A percentile compares a stretch with the other conserved stretches of the same genome.
Conservation (phyloP, 1,284 basidiomycete species). For the Phellopilus nigrolimitatus region DNA sequence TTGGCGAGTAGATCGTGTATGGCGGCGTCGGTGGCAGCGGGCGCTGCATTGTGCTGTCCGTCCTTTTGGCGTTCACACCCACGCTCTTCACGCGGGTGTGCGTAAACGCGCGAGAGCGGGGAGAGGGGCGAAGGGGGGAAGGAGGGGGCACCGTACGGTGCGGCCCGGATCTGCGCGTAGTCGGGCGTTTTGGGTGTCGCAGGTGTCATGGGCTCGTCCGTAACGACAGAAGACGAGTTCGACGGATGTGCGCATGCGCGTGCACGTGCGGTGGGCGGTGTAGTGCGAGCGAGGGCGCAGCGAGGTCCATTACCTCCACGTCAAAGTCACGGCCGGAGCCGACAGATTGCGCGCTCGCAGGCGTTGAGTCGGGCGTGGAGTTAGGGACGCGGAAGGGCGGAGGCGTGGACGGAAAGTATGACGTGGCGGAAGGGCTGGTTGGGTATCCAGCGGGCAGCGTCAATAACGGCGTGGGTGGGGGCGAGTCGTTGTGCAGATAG, state of each 20-base stretch:
- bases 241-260: no score
- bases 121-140: neutral
- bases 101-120: constrained; percentile 1
- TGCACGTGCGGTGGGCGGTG: neutral
- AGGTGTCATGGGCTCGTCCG: constrained; percentile 7
- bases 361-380: neutral
- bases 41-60: neutral
- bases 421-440: neutral
- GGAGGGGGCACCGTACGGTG: neutral
- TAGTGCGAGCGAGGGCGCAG: neutral
- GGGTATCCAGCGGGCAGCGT: neutral
- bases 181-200: constrained; percentile 1
- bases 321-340: neutral
- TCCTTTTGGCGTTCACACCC: neutral
- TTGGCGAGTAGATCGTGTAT: constrained; percentile 11
- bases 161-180: neutral
- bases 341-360: no score
- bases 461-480: constrained; percentile 1
- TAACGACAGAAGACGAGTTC: neutral
- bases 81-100: neutral
- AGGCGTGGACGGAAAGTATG: constrained; percentile 2
- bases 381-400: constrained; percentile 4
- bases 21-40: neutral
- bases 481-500: constrained; percentile 25
- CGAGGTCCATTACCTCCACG: constrained; percentile 1